phyloP scores from a whole-genome alignment of 1,284 basidiomycete genomes.

The Albatrellus sp. region DNA sequence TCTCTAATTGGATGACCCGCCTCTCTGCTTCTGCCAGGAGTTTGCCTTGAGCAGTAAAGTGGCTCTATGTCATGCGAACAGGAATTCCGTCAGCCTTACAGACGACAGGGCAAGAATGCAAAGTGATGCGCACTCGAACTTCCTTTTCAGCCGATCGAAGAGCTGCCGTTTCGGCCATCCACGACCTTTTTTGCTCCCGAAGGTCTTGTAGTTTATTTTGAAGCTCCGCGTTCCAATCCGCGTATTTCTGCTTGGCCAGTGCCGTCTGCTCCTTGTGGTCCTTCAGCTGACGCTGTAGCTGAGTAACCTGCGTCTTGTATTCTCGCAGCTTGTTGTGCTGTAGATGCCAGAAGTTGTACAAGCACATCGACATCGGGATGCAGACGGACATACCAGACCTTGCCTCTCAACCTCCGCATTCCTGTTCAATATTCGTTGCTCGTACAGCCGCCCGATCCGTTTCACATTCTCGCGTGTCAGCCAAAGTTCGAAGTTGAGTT shows the following conservation, averaged over 20 bases:
- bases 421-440: conserved; percentile 57
- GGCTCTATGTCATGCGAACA: conserved; percentile 31
- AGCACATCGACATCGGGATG: background rate
- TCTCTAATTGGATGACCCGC: conserved; percentile 49
- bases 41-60: conserved; percentile 54
- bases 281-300: conserved; percentile 47
- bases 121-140: conserved; percentile 30
- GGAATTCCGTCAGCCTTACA: background rate
- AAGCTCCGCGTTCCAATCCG: conserved; percentile 61
- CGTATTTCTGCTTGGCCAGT: conserved; percentile 51
- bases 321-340: conserved; percentile 70
- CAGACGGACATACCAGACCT: conserved; percentile 43
- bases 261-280: conserved; percentile 54
- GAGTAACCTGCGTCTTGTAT: conserved; percentile 51
- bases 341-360: conserved; percentile 2
- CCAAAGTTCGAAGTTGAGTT: conserved; percentile 76
- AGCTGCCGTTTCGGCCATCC: conserved; percentile 46
- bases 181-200: conserved; percentile 55
- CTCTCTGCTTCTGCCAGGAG: conserved; percentile 49
- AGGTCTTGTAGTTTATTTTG: conserved; percentile 54
- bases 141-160: conserved; percentile 57
- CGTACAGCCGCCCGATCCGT: conserved; percentile 67
- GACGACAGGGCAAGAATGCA: background rate
- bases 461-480: conserved; percentile 64
- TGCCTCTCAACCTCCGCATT: conserved; percentile 71